Conservation (phyloP, 345 rosid species). For the Xanthoceras sorbifolium region DNA sequence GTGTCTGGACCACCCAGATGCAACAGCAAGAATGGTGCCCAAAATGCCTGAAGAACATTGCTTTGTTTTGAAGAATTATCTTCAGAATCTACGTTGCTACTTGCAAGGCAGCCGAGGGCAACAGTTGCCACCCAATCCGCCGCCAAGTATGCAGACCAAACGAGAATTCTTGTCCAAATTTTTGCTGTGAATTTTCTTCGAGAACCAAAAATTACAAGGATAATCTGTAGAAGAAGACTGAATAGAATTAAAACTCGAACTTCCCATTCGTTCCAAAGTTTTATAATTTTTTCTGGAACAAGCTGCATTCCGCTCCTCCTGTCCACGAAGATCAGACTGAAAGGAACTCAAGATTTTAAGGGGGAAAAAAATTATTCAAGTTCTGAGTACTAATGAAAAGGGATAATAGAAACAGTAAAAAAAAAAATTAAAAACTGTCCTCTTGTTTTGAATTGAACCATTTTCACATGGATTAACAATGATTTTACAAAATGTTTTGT, state of each 20-base stretch:
- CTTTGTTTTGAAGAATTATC: not conserved
- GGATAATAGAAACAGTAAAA: conserved; percentile 8
- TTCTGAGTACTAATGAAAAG: conserved; percentile 23
- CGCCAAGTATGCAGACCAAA: conserved; percentile 29
- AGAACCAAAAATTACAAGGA: conserved; percentile 14
- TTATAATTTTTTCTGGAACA: not conserved
- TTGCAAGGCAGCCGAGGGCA: conserved; percentile 21
- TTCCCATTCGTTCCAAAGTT: conserved; percentile 32
- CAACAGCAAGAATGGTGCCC: conserved; percentile 44
- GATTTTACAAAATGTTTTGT: no score
- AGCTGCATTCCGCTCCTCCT: not conserved
- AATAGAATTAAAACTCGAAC: conserved; percentile 7
- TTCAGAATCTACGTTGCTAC: not conserved
- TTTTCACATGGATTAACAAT: no score
- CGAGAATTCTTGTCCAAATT: not conserved
- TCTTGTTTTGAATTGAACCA: no score
- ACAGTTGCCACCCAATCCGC: conserved; percentile 29
- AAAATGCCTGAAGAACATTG: conserved; percentile 20
- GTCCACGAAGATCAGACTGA: not conserved
- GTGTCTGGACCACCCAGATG: conserved; percentile 51
- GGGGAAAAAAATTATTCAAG: no score
- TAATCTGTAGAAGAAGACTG: conserved; percentile 26
- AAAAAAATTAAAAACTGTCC: no score
- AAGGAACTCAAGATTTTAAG: not conserved
- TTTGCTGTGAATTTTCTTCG: conserved; percentile 8